Percentiles rank a stretch among this genome's conserved stretches.
These are phyloP conservation scores for Dryas octopetala DNA, from an alignment of 306 rosid genomes.

Conservation along the genomic window DNA sequence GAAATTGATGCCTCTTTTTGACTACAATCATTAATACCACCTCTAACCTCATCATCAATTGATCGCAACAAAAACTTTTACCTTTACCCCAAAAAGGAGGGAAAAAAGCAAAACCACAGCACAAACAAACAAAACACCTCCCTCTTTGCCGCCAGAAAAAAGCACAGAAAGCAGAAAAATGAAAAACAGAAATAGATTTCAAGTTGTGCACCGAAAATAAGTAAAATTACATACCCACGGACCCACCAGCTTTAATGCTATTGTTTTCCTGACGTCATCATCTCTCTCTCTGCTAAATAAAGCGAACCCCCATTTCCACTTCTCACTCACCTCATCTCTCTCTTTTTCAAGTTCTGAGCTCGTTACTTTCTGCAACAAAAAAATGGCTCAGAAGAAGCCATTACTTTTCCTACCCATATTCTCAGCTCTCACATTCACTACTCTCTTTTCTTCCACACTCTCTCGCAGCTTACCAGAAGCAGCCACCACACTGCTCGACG, in stretches of 20 bases:
- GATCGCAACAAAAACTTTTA: background rate
- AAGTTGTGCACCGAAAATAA: background rate
- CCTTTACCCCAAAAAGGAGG: background rate
- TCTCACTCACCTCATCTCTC: background rate
- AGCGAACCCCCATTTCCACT: conserved; percentile 26
- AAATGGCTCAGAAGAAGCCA: conserved; percentile 41
- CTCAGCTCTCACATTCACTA: conserved; percentile 12
- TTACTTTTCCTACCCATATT: conserved; percentile 13
- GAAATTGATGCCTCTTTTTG: background rate
- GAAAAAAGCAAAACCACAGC: background rate
- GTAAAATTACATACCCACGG: background rate
- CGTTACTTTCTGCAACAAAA: conserved; percentile 8
- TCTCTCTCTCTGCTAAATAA: conserved; percentile 26
- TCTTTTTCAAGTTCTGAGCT: background rate
- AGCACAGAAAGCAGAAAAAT: background rate
- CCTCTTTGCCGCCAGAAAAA: background rate
- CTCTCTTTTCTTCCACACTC: conserved; percentile 21
- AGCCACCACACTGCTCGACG: conserved; percentile 45
- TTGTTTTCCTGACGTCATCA: background rate
- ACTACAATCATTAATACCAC: background rate
- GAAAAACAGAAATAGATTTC: background rate
- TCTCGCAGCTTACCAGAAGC: conserved; percentile 33
- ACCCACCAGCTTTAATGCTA: background rate
- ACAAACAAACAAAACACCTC: background rate
- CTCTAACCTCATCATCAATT: background rate